A percentile compares a stretch with the other conserved stretches of the same genome.
phyloP scores from a whole-genome alignment of 805 yeast genomes.

The Isabelozyma gotoi region DNA sequence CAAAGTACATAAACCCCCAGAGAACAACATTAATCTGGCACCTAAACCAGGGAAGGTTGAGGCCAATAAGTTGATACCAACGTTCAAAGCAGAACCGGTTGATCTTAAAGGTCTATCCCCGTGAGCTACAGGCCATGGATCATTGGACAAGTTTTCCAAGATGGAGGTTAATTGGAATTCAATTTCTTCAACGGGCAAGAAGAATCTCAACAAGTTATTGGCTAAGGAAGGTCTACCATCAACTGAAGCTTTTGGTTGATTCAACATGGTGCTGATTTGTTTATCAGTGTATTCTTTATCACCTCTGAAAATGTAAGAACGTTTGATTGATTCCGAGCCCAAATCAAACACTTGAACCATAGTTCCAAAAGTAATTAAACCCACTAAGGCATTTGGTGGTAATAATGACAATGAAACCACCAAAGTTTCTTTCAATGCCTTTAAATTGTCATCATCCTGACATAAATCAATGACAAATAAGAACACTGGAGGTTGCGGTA shows the following conservation, averaged over 20 bases:
- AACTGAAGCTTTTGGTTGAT: conserved; percentile 30
- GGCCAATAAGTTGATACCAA: conserved; percentile 81
- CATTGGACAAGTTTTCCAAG: conserved; percentile 73
- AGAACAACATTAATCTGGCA: conserved; percentile 83
- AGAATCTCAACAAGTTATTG: conserved; percentile 54
- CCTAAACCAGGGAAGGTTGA: conserved; percentile 83
- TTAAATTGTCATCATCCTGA: conserved; percentile 84
- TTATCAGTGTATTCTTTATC: conserved; percentile 79
- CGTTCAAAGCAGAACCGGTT: conserved; percentile 87
- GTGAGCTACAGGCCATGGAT: conserved; percentile 87
- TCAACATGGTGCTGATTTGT: conserved; percentile 56
- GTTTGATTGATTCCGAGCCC: conserved; percentile 60
- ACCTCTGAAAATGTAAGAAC: conserved; percentile 84
- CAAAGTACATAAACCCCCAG: conserved; percentile 94
- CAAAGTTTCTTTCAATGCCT: conserved; percentile 78
- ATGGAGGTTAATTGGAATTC: conserved; percentile 81
- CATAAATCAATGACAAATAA: conserved; percentile 85
- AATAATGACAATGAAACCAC: conserved; percentile 71
- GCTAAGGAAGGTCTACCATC: conserved; percentile 22
- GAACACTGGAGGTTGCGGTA: conserved; percentile 81
- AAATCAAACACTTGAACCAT: conserved; percentile 89
- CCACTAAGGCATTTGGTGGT: conserved; percentile 88
- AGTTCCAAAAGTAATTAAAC: conserved; percentile 85
- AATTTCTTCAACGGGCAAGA: conserved; percentile 71
- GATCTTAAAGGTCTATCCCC: conserved; percentile 86